Percentiles rank a stretch among this genome's conserved stretches.
These are phyloP conservation scores for Colletotrichum shisoi DNA, from an alignment of 2,329 filamentous ascomycete species.

Conservation along the genomic window DNA sequence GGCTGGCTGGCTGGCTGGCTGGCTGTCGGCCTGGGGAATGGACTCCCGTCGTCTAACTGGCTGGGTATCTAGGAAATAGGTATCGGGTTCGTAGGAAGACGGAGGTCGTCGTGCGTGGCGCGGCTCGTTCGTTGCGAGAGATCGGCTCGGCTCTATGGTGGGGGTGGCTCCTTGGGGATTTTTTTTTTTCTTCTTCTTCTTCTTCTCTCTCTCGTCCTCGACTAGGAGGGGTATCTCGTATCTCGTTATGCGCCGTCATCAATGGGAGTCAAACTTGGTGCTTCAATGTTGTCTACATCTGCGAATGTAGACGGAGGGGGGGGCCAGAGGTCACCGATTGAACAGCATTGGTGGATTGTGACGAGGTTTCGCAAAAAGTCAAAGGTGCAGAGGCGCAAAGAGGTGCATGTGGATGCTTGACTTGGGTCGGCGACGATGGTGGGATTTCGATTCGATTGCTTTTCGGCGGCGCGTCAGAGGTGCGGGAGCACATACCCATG, in stretches of 20 bases:
- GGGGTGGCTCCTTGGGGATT: constrained; percentile 6
- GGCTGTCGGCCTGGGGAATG: neutral
- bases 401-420: constrained; percentile 14
- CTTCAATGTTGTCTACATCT: constrained; percentile 6
- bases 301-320: neutral
- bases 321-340: constrained; percentile 5
- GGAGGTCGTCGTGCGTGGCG: neutral
- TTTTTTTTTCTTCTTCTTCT: neutral
- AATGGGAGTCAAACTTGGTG: neutral
- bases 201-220: too few species aligned
- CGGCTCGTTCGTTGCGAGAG: neutral
- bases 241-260: neutral
- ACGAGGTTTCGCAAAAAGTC: neutral
- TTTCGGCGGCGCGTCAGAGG: constrained; percentile 25
- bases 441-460: constrained; percentile 15
- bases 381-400: neutral
- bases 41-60: neutral
- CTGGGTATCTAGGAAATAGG: too few species aligned
- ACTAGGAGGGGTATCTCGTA: neutral
- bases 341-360: constrained; percentile 9
- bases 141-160: constrained; percentile 2
- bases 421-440: constrained; percentile 40
- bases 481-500: constrained; percentile 1
- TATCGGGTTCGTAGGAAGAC: neutral
- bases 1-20: constrained; percentile 18